Evolutionary conservation across 805 yeast genomes (phyloP).

Genomic region (Wickerhamiella qilinensis): DNA sequence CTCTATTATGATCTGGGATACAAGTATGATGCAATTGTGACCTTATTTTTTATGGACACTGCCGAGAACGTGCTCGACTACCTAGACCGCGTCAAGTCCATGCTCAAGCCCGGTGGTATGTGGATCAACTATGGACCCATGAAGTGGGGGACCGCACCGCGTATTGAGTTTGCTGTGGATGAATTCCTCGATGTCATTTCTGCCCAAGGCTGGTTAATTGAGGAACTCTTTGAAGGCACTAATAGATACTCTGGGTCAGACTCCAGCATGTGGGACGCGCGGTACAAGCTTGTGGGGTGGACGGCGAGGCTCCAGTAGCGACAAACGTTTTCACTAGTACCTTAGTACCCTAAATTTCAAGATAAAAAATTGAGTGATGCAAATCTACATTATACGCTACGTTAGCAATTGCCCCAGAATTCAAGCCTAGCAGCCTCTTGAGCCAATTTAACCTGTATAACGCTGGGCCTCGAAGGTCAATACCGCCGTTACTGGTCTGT

Average conservation of each 20-base stretch:
- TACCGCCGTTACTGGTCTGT: conserved; percentile 70
- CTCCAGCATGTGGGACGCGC: conserved; percentile 18
- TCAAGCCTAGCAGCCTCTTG: too few species aligned
- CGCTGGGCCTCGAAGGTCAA: conserved; percentile 38
- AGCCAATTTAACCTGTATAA: too few species aligned
- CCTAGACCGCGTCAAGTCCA: conserved; percentile 41
- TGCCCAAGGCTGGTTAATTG: conserved; percentile 44
- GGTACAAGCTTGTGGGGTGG: conserved; percentile 16
- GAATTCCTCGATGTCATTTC: conserved; percentile 43
- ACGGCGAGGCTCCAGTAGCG: background rate
- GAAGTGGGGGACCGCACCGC: conserved; percentile 74
- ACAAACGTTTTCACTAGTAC: background rate
- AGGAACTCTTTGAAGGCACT: conserved; percentile 13
- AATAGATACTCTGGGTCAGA: conserved; percentile 21
- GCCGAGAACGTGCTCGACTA: conserved; percentile 76
- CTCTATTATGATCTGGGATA: conserved; percentile 28
- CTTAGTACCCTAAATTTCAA: too few species aligned
- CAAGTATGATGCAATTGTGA: conserved; percentile 25
- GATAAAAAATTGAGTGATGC: too few species aligned
- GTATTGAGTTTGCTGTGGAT: conserved; percentile 52
- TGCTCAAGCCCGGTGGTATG: conserved; percentile 34
- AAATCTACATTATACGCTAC: too few species aligned
- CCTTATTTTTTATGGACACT: conserved; percentile 75
- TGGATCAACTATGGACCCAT: conserved; percentile 93
- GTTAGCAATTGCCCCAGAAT: too few species aligned